Base-by-base conservation (phyloP, 768 basidiomycete species). In the Atractiella rhizophila region DNA sequence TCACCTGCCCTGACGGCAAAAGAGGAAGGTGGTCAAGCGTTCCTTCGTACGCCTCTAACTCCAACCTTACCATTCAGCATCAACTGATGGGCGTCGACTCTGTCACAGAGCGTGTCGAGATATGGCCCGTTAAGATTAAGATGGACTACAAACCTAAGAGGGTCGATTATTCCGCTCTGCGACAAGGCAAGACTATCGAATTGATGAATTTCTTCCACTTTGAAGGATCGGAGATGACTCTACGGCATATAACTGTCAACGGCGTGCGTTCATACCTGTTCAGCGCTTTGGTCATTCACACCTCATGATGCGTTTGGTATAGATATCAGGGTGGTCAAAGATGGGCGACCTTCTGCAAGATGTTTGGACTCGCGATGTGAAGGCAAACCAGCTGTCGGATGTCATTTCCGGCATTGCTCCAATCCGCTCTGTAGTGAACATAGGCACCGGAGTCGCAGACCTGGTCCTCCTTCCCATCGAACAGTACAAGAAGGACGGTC, bases 181-280 rank as follows among this genome's bases (percentile, higher is more conserved):
- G 73, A 28, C 76, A 85, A 46, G 91, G 91, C 12, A 71, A 68
- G 58, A 85, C 83, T 0, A 88, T 88, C 45, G 91, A 98, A 55
- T 60, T 98, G 34, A 96, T 98, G 88, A 98, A 98, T 56, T 96
- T 98, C 59, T 98, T 98, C 74, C 86, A 96, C 60, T 98, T 96
- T 49, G 91, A 96, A 51, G 86, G 82, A 1, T 79, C 88, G 4
- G 91, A 94, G 59, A 96, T 98, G 83, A 91, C 85, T 0, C 59
- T 98, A 39, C 67, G 91, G 42, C 85, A 91, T 53, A 75, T 96
- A 48, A 82, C 80, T 15, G 57, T 96, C 25, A 71, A 75, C 45
- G 91, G 91, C 24, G 86, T 94, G 57, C 54, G 81, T 66, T 12
- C 12, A 12, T 5, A 12, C 12, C 9, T 31, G 4, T 5, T 26